Evolutionary conservation across 345 rosid species (phyloP), one percentile per base, ranked within the genome.

Genomic region (Camelina hispida): DNA sequence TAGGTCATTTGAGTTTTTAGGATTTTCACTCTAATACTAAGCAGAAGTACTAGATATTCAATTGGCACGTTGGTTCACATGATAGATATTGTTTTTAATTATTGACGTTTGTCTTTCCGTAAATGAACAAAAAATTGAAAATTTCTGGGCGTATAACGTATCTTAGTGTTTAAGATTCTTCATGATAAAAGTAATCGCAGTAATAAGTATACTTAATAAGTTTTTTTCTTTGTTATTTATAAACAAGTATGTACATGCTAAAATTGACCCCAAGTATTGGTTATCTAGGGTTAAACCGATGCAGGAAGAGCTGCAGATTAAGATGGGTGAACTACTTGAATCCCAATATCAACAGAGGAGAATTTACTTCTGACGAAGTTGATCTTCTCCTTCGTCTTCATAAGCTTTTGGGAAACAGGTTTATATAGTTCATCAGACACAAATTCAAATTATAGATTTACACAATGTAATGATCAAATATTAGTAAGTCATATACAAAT

Each of bases 321-420:
- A 78, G 89, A 73, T 87, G 89, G 89, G 74, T 85, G 74, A 87
- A 85, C 74, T 87, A 87, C 57, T 73, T 87, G 62, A 74, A 81
- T 53, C 91, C 89, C 14, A 82, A 67, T 68, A 85, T 84, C 65
- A 85, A 84, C 58, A 79, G 86, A 20, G 91, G 87, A 18, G 66
- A 75, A 9, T 75, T 87, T 40, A 58, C 52, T 35, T 75, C 74
- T 10, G 91, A 85, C 62, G 89, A 87, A 73, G 84, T 84, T 23
- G 91, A 85, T 75, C 82, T 85, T 60, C 79, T 87, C 42, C n/a
- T 85, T 6, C 84, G 85, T 42, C 86, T 87, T 13, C 91, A 85
- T 40, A 86, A 85, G 61, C 87, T 87, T 64, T 81, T 87, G 0
- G 87, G 89, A 46, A 87, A 87, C 68, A 80, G 89, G 89, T 47